A percentile compares a stretch with the other conserved stretches of the same genome.
These are phyloP conservation scores for Lathyrus aphaca DNA, from an alignment of 306 rosid genomes.

Conservation along the genomic window DNA sequence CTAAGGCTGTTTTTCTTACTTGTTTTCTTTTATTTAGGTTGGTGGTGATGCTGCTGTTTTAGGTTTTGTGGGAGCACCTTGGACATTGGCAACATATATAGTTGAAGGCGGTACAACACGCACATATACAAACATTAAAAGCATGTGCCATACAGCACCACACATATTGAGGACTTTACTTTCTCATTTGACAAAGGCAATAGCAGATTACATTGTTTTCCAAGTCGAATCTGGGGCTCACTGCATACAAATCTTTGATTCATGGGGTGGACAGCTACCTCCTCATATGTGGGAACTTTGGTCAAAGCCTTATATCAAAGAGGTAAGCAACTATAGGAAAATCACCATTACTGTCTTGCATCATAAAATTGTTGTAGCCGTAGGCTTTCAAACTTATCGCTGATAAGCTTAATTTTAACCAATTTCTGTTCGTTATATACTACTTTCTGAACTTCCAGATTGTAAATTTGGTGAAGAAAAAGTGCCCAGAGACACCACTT, in stretches of 20 bases:
- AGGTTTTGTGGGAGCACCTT: constrained; percentile 99
- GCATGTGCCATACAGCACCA: constrained; percentile 96
- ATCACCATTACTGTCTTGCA: constrained; percentile 2
- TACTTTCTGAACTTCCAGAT: constrained; percentile 59
- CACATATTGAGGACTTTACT: constrained; percentile 80
- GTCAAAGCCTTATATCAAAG: constrained; percentile 93
- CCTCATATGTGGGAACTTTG: constrained; percentile 95
- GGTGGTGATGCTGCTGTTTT: constrained; percentile 83
- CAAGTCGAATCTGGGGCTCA: constrained; percentile 96
- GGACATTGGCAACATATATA: constrained; percentile 96
- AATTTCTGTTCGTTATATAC: constrained; percentile 7
- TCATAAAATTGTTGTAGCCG: constrained; percentile 14
- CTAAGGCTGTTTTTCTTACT: constrained; percentile 4
- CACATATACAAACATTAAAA: constrained; percentile 83
- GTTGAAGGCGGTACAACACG: constrained; percentile 97
- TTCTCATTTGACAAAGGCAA: constrained; percentile 83
- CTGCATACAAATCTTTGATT: constrained; percentile 96
- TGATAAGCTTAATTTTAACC: constrained; percentile 7
- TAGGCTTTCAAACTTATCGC: constrained; percentile 4
- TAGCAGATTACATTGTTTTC: constrained; percentile 79
- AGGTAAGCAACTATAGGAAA: constrained; percentile 55
- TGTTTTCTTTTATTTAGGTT: constrained; percentile 57
- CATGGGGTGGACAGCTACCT: constrained; percentile 99
- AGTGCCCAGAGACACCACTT: constrained; percentile 78
- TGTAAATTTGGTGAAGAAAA: constrained; percentile 65